These are phyloP conservation scores for Colletotrichum musicola DNA, from an alignment of 2,329 filamentous ascomycete species.

Conservation along the genomic window DNA sequence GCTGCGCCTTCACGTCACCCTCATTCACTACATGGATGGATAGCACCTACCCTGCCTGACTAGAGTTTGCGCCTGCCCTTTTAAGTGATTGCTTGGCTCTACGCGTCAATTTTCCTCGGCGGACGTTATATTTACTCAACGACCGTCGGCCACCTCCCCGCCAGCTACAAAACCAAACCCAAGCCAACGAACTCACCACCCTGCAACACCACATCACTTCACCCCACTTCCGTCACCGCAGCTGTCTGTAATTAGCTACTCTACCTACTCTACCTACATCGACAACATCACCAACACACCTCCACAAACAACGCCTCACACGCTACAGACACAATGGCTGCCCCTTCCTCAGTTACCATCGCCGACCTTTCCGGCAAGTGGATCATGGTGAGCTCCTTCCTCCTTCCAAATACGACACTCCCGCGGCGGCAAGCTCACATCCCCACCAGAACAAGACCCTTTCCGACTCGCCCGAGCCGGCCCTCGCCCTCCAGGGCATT, in stretches of 20 bases:
- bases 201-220: not conserved
- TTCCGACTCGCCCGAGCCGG: slow-evolving; percentile 76
- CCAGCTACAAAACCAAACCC: slow-evolving; percentile 22
- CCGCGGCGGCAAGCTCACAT: not conserved
- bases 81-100: slow-evolving; percentile 17
- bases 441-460: slow-evolving; percentile 76
- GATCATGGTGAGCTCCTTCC: slow-evolving; percentile 68
- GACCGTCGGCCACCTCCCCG: not conserved
- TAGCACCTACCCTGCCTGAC: not conserved
- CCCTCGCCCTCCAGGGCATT: slow-evolving; percentile 79
- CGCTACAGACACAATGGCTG: slow-evolving; percentile 70
- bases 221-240: not conserved
- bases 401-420: not conserved
- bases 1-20: not conserved
- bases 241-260: not conserved
- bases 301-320: not conserved
- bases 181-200: not conserved
- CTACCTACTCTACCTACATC: not conserved
- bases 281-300: not conserved
- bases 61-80: slow-evolving; percentile 11
- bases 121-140: slow-evolving; percentile 10
- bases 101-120: slow-evolving; percentile 12
- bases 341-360: slow-evolving; percentile 74
- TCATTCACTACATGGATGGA: not conserved
- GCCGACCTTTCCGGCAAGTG: slow-evolving; percentile 78